Base-by-base conservation (phyloP, 2,329 filamentous ascomycete species). In the Ophiostoma sp. region DNA sequence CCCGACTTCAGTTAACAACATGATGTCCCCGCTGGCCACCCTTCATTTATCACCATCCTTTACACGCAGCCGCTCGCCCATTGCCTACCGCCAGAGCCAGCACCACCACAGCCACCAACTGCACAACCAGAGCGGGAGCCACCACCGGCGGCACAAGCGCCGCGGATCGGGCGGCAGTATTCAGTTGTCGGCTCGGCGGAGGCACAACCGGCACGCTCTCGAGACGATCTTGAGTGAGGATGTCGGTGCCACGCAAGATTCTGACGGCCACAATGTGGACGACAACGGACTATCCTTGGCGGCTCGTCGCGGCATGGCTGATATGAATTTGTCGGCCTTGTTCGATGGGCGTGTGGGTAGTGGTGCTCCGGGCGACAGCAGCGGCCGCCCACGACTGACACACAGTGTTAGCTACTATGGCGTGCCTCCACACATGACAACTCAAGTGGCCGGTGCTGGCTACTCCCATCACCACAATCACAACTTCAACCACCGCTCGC, bases 161-260 rank as follows among this genome's bases (percentile, higher is more conserved):
- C 82, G 87, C 28, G 86, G 84, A 1, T 89, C 87, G 0, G 86
- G 83, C 4, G 84, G 86, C 57, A 88, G 84, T 74, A 77, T 88
- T 0, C 82, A 83, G 50, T 78, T 84, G 11, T 74, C 82, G 8
- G 80, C 81, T 0, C 78, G 81, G 36, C 72, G 82, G 12, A 75
- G 82, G 3, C 77, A 79, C 69, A 79, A 80, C 15, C 78, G 73
- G 2, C 33, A 72, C 36, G 72, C 72, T 6, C 75, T 82, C 0
- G 83, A 85, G 15, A 79, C 81, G 19, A 81, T 79, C 2, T 76
- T 85, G 4, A 85, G 78, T 15, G 80, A 81, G 8, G 79, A 80
- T 17, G 76, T 77, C 45, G 77, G 77, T 31, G 76, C 77, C 12
- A 59, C 28, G 22, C 77, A 76, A 5, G 78, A 79, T 12, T 84